phyloP scores from a whole-genome alignment of 2,329 filamentous ascomycete species.

The Epicoccum sorghinum region DNA sequence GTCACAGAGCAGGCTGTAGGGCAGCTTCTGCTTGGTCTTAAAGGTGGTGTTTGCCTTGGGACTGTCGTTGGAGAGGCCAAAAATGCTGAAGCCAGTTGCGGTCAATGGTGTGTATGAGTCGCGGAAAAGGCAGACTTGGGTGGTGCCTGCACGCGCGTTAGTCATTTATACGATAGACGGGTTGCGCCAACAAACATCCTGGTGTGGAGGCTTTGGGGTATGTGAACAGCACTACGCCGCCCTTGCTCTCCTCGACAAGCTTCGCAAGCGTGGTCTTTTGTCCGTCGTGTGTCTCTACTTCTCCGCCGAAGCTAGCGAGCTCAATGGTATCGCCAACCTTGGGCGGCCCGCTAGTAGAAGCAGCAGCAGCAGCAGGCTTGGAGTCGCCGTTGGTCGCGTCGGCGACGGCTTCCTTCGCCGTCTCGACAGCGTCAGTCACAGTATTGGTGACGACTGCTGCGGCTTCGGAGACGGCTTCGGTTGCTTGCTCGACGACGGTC shows the following conservation, averaged over 20 bases:
- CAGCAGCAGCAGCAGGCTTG: conserved; percentile 28
- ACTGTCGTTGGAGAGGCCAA: conserved; percentile 85
- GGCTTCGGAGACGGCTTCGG: conserved; percentile 40
- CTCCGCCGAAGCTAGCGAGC: conserved; percentile 64
- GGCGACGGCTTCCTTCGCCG: conserved; percentile 40
- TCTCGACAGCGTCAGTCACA: conserved; percentile 41
- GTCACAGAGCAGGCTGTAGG: conserved; percentile 89
- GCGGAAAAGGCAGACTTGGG: conserved; percentile 90
- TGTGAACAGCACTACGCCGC: conserved; percentile 89
- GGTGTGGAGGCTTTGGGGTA: conserved; percentile 95
- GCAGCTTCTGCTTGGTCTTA: conserved; percentile 87
- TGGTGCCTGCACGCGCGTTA: conserved; percentile 71
- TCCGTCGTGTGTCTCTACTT: conserved; percentile 86
- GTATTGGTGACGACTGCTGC: conserved; percentile 38
- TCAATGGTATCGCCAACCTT: conserved; percentile 60
- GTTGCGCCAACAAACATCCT: conserved; percentile 73
- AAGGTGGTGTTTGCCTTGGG: conserved; percentile 93
- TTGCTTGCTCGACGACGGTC: conserved; percentile 43
- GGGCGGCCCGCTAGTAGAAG: conserved; percentile 24
- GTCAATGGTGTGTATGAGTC: conserved; percentile 80
- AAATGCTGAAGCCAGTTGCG: conserved; percentile 81
- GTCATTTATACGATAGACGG: neutral
- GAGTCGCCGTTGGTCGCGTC: conserved; percentile 39
- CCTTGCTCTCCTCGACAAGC: conserved; percentile 81
- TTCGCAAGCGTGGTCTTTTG: conserved; percentile 77